Evolutionary conservation across 148 eudicot species (phyloP), one percentile per base, ranked within the genome.

Genomic region (Tetragonia tetragonoides): DNA sequence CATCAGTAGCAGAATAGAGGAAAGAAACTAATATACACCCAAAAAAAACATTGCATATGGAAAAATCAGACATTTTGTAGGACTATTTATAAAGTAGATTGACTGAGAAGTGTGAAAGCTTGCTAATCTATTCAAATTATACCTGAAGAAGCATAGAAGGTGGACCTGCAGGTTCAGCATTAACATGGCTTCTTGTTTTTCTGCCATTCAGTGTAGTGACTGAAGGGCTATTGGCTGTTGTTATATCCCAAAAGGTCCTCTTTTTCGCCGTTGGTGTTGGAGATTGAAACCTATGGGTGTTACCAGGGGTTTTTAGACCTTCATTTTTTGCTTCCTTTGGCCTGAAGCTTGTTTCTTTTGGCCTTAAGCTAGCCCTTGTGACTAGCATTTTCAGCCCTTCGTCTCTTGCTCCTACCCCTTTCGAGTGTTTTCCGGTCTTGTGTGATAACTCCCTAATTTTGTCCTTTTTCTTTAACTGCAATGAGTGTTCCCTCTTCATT

Each of bases 71-170:
- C 53, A 49, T 49, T 49, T 9, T 10, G 6, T 5, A 2, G 1
- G 12, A 7, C 12, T 6, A 1, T 0, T 46, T 46, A 6, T 17
- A 4, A 17, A 18, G 6, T 16, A 20, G 5, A 20, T 12, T 57
- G 59, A 16, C 18, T 17, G 1, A 4, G 4, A 17, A 57, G 16
- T 16, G 2, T 8, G 59, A 53, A 57, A 57, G 20, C 21, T 16
- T 17, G 61, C n/a, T 60, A 17, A 20, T 6, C 5, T 3, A 2
- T 6, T 8, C 53, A 49, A 49, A 49, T 60, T 7, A 46, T 86
- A 93, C 96, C 98, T 93, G 98, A 83, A 88, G 98, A 76, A 93
- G 92, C 93, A 90, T 87, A 41, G 98, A 93, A 73, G 94, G 93
- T 73, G 86, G 92, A 59, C 77, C 84, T 65, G 73, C 74, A 57